Conservation (phyloP, 2,329 filamentous ascomycete genomes). For the Sordariomycetes sp. region DNA sequence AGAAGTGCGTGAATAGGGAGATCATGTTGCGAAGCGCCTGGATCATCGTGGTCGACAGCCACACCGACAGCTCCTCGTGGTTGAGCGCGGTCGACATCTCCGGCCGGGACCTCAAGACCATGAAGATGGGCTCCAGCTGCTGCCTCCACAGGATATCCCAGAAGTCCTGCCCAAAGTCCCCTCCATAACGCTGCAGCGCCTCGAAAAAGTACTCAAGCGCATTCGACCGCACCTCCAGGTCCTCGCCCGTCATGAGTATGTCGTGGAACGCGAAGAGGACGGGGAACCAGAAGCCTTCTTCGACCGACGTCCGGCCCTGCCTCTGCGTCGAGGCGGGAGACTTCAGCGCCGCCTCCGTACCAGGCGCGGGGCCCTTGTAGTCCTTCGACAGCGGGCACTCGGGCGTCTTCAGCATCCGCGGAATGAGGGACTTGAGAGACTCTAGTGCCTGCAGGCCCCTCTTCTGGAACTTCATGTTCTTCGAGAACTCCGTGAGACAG, state of each 20-base stretch:
- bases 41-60: constrained; percentile 99
- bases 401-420: constrained; percentile 88
- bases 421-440: constrained; percentile 83
- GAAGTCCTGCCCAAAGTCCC: constrained; percentile 85
- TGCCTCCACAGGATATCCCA: constrained; percentile 99
- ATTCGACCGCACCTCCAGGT: constrained; percentile 84
- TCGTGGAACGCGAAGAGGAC: constrained; percentile 98
- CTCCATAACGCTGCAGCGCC: constrained; percentile 78
- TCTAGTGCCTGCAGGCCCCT: constrained; percentile 96
- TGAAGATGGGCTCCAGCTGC: constrained; percentile 94
- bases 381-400: constrained; percentile 82
- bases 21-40: constrained; percentile 98
- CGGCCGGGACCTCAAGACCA: constrained; percentile 90
- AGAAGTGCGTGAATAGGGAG: constrained; percentile 96
- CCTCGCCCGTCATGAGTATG: constrained; percentile 97
- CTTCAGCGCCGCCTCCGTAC: constrained; percentile 31
- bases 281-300: constrained; percentile 98
- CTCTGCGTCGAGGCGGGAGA: constrained; percentile 36
- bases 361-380: constrained; percentile 24
- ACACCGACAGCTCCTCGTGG: constrained; percentile 94
- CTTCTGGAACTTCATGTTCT: constrained; percentile 97
- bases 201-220: constrained; percentile 97
- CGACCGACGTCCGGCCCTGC: constrained; percentile 72
- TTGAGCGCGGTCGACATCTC: constrained; percentile 94
- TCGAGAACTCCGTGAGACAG: constrained; percentile 95